Percentiles rank a stretch among this genome's conserved stretches.
These are phyloP conservation scores for Lactifluus rugatus DNA, from an alignment of 768 basidiomycete genomes.

Conservation along the genomic window DNA sequence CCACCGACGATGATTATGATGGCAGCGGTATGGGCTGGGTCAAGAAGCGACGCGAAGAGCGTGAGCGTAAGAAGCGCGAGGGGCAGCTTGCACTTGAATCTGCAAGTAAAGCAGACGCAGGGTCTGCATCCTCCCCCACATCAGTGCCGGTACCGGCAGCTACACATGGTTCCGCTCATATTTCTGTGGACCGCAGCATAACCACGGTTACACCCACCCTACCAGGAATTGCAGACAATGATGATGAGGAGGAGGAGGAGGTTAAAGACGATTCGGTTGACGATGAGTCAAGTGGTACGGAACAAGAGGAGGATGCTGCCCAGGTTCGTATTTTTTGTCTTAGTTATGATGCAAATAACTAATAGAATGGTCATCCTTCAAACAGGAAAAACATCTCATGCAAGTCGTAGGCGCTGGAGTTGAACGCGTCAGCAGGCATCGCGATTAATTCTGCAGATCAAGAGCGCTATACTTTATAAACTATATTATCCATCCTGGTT, in stretches of 20 bases:
- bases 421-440: slow-evolving; percentile 20
- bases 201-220: not conserved
- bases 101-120: slow-evolving; percentile 22
- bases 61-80: slow-evolving; percentile 38
- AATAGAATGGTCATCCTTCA: not conserved
- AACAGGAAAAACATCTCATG: slow-evolving; percentile 13
- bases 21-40: slow-evolving; percentile 85
- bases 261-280: slow-evolving; percentile 6
- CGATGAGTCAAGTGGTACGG: slow-evolving; percentile 14
- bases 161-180: not conserved
- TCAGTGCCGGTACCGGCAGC: not conserved
- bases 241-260: slow-evolving; percentile 20
- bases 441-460: slow-evolving; percentile 3
- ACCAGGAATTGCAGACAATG: slow-evolving; percentile 18
- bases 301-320: slow-evolving; percentile 22
- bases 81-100: slow-evolving; percentile 26
- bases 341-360: not conserved
- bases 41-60: slow-evolving; percentile 43
- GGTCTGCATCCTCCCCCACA: not conserved
- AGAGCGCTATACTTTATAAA: not conserved
- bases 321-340: slow-evolving; percentile 23
- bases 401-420: slow-evolving; percentile 19
- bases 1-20: slow-evolving; percentile 49
- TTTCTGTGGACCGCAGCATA: not conserved
- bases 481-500: slow-evolving; percentile 2